Percentiles rank a stretch among this genome's conserved stretches.
Evolutionary conservation across 345 rosid species (phyloP).

Genomic region (Rhodomyrtus tomentosa): DNA sequence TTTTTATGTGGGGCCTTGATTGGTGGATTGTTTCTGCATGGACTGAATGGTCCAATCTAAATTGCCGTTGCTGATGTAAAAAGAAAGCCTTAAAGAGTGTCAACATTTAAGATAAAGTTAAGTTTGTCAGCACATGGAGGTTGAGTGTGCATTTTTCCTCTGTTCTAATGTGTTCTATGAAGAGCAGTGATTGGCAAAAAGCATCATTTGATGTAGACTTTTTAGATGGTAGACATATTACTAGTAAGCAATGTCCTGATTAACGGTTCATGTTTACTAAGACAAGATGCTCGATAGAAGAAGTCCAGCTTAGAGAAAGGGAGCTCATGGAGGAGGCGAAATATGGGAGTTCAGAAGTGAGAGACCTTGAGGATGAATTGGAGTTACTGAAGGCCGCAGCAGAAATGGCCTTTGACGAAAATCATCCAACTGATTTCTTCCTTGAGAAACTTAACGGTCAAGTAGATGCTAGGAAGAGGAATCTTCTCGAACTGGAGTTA

Average conservation of each 20-base stretch:
- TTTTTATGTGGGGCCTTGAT: not conserved
- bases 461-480: constrained; percentile 23
- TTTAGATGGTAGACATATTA: not conserved
- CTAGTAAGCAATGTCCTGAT: not conserved
- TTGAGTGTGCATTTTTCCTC: not conserved
- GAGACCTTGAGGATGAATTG: constrained; percentile 38
- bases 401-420: constrained; percentile 39
- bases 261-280: not conserved
- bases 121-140: not conserved
- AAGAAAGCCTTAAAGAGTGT: not conserved
- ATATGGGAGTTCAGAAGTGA: constrained; percentile 27
- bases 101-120: not conserved
- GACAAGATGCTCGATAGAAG: constrained; percentile 5
- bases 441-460: constrained; percentile 37
- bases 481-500: constrained; percentile 26
- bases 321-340: constrained; percentile 21
- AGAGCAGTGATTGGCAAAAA: not conserved
- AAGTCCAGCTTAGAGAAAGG: constrained; percentile 20
- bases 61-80: not conserved
- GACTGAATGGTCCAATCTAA: not conserved
- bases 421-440: constrained; percentile 32
- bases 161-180: not conserved
- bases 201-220: not conserved
- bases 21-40: not conserved
- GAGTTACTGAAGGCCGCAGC: constrained; percentile 42